Evolutionary conservation across 305 asterid genomes (phyloP).

Genomic region (Rubia occidens): DNA sequence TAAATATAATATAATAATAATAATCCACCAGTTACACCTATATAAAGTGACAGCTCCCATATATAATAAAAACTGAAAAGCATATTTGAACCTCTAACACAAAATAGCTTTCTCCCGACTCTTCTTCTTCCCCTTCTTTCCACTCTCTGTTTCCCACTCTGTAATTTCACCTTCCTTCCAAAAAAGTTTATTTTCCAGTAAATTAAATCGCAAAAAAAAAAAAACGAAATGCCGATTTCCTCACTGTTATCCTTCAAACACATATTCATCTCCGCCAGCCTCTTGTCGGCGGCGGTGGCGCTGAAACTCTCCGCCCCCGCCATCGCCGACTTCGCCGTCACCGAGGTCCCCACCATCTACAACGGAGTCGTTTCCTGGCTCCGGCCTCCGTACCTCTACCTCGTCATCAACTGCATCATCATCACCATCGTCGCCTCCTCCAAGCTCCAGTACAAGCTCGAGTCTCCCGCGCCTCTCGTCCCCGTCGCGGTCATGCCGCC

Average conservation of each 20-base stretch:
- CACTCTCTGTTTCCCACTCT: neutral
- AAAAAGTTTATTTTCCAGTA: neutral
- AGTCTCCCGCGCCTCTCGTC: conserved; percentile 11
- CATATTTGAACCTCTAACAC: neutral
- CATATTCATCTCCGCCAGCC: conserved; percentile 42
- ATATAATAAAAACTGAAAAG: neutral
- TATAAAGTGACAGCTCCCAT: neutral
- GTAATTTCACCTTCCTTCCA: neutral
- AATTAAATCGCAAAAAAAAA: neutral
- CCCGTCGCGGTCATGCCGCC: neutral
- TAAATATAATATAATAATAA: neutral
- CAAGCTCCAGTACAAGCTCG: conserved; percentile 42
- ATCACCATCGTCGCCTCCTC: conserved; percentile 58
- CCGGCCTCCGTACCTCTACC: conserved; percentile 63
- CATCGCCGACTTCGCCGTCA: conserved; percentile 36
- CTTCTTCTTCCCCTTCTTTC: neutral
- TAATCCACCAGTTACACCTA: neutral
- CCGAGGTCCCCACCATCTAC: conserved; percentile 45
- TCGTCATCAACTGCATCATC: conserved; percentile 65
- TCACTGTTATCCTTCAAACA: conserved; percentile 28
- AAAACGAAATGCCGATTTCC: conserved; percentile 19
- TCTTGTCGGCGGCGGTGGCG: conserved; percentile 49
- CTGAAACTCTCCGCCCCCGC: conserved; percentile 38
- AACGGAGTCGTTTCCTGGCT: conserved; percentile 57
- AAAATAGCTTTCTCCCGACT: neutral